Evolutionary conservation across 441 rosid species (phyloP).

Genomic region (Erodium texanum): DNA sequence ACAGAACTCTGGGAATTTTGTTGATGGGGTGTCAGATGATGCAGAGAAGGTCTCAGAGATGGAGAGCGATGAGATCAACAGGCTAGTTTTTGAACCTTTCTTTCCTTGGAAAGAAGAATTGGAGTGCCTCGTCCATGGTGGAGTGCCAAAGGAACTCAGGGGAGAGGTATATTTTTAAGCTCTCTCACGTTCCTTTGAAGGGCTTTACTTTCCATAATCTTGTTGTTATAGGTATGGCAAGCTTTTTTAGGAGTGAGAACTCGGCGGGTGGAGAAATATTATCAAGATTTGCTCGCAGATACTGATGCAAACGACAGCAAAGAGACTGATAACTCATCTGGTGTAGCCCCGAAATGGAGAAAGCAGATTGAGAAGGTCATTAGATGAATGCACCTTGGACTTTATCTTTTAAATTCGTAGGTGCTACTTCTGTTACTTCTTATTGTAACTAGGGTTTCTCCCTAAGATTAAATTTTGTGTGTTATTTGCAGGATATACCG

Average conservation of each 20-base stretch:
- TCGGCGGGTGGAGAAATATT: conserved; percentile 77
- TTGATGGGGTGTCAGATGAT: conserved; percentile 91
- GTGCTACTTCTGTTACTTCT: conserved; percentile 20
- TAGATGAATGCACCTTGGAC: conserved; percentile 6
- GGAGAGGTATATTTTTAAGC: conserved; percentile 62
- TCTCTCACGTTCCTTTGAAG: conserved; percentile 4
- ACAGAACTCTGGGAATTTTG: conserved; percentile 71
- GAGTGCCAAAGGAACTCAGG: conserved; percentile 94
- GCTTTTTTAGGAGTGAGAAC: conserved; percentile 86
- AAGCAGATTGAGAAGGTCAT: conserved; percentile 97
- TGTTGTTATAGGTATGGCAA: conserved; percentile 84
- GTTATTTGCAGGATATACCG: conserved; percentile 79
- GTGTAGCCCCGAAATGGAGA: conserved; percentile 83
- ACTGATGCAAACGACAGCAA: conserved; percentile 32
- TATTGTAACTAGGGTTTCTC: conserved; percentile 18
- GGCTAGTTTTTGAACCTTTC: conserved; percentile 29
- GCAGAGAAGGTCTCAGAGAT: conserved; percentile 70
- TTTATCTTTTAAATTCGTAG: conserved; percentile 13
- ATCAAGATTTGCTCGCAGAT: conserved; percentile 63
- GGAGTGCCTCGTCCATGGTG: conserved; percentile 93
- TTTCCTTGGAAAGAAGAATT: conserved; percentile 89
- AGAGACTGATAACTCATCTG: conserved; percentile 33
- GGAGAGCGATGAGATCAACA: conserved; percentile 40
- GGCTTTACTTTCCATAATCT: conserved; percentile 17
- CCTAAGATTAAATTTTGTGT: conserved; percentile 16